A percentile compares a stretch with the other conserved stretches of the same genome.
These are phyloP conservation scores for Panaeolus cyanescens DNA, from an alignment of 768 basidiomycete species.

Conservation along the genomic window DNA sequence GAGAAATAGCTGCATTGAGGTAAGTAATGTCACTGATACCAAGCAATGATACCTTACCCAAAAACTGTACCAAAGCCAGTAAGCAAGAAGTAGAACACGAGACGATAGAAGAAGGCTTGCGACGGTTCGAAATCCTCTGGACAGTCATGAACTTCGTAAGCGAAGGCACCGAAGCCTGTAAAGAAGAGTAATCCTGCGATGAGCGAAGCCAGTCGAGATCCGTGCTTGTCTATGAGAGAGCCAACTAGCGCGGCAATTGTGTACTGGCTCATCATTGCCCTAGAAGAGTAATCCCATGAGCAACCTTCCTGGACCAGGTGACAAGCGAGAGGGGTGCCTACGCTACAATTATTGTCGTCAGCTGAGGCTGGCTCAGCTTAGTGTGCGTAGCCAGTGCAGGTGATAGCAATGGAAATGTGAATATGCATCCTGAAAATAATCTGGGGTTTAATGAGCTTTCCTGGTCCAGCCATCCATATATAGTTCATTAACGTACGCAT, in stretches of 20 bases:
- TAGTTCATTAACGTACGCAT: slow-evolving; percentile 50
- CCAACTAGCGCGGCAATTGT: slow-evolving; percentile 73
- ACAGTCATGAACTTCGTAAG: slow-evolving; percentile 53
- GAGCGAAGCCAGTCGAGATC: slow-evolving; percentile 69
- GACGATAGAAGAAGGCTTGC: slow-evolving; percentile 46
- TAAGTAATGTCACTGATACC: background rate
- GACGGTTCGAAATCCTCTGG: slow-evolving; percentile 42
- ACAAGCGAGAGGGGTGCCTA: slow-evolving; percentile 32
- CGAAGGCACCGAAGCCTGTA: slow-evolving; percentile 62
- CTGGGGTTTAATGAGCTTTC: slow-evolving; percentile 22
- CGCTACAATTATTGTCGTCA: slow-evolving; percentile 80
- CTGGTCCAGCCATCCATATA: background rate
- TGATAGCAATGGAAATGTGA: slow-evolving; percentile 76
- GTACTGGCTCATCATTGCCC: slow-evolving; percentile 85
- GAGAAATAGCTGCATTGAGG: slow-evolving; percentile 59
- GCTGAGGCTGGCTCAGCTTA: slow-evolving; percentile 72
- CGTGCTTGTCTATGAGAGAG: slow-evolving; percentile 64
- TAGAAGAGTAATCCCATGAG: slow-evolving; percentile 23
- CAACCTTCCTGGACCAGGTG: background rate
- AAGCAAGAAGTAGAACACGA: slow-evolving; percentile 61
- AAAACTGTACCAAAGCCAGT: slow-evolving; percentile 70
- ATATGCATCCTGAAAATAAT: slow-evolving; percentile 78
- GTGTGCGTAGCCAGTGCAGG: slow-evolving; percentile 59
- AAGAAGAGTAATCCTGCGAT: slow-evolving; percentile 60
- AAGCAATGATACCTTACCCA: slow-evolving; percentile 51